phyloP scores from a whole-genome alignment of 257 asterid species.

The Ilex asprella region DNA sequence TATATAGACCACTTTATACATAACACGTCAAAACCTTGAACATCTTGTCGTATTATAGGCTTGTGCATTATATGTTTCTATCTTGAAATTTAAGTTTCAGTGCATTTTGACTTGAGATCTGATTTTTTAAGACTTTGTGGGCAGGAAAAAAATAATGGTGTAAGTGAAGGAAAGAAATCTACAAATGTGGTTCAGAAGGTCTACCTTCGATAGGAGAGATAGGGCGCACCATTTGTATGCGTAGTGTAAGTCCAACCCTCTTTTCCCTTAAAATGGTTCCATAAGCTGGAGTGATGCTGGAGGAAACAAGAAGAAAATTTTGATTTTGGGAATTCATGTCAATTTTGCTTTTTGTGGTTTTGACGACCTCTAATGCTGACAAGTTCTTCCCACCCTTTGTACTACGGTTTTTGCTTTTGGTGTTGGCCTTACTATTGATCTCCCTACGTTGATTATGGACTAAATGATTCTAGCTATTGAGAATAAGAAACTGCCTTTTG shows the following conservation, averaged over 20 bases:
- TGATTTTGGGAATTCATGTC: background rate
- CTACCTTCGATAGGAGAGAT: slow-evolving; percentile 16
- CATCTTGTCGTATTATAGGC: too few relatives aligned
- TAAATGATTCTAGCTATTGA: too few relatives aligned
- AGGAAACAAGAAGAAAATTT: background rate
- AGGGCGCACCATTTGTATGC: background rate
- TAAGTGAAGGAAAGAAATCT: slow-evolving; percentile 15
- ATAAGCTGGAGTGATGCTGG: background rate
- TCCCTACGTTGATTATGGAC: too few relatives aligned
- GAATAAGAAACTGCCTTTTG: too few relatives aligned
- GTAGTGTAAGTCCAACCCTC: background rate
- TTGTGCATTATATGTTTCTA: background rate
- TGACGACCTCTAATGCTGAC: background rate
- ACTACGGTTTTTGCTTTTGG: background rate
- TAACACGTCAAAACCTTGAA: too few relatives aligned
- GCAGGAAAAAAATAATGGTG: slow-evolving; percentile 22
- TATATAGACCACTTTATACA: too few relatives aligned
- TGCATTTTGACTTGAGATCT: background rate
- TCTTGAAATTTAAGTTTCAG: background rate
- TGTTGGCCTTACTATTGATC: too few relatives aligned
- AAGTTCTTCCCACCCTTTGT: background rate
- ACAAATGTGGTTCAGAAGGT: slow-evolving; percentile 16
- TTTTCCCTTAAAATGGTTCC: background rate
- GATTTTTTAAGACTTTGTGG: background rate
- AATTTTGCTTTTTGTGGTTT: background rate